Percentiles rank a stretch among this genome's conserved stretches.
Conservation (phyloP, 2,329 filamentous ascomycete genomes). For the Tolypocladium amazonense region DNA sequence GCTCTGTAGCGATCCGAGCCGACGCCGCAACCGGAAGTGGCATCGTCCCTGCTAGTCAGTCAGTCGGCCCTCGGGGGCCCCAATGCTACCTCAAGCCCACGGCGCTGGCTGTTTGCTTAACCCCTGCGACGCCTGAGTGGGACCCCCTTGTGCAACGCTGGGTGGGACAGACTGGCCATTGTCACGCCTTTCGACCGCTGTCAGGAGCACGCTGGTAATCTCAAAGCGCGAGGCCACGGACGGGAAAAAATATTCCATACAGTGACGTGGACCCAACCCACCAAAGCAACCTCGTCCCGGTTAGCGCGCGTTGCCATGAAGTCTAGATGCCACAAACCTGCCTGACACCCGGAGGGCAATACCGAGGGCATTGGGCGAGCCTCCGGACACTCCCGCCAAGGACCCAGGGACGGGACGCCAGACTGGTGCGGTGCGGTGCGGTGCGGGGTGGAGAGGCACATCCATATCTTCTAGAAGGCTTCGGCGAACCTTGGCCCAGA, state of each 20-base stretch:
- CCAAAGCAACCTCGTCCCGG: neutral
- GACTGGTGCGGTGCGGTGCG: neutral
- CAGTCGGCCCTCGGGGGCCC: neutral
- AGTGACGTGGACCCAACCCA: neutral
- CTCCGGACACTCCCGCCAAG: neutral
- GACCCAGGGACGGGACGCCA: neutral
- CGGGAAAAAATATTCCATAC: neutral
- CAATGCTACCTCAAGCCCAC: neutral
- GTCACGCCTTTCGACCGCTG: neutral
- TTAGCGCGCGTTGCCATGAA: neutral
- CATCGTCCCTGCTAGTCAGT: neutral
- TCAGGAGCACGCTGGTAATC: neutral
- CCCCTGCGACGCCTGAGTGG: slow-evolving; percentile 7
- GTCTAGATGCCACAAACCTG: neutral
- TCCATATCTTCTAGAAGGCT: slow-evolving; percentile 1
- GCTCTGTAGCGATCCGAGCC: slow-evolving; percentile 7
- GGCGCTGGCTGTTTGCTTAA: neutral
- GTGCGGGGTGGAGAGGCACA: neutral
- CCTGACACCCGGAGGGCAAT: neutral
- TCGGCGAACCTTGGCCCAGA: neutral
- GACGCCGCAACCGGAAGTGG: slow-evolving; percentile 6
- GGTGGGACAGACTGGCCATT: slow-evolving; percentile 9
- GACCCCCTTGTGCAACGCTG: slow-evolving; percentile 6
- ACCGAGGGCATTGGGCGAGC: neutral
- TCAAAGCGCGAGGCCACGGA: neutral